phyloP scores from a whole-genome alignment of 805 yeast species.

The Pichia phayaonensis region DNA sequence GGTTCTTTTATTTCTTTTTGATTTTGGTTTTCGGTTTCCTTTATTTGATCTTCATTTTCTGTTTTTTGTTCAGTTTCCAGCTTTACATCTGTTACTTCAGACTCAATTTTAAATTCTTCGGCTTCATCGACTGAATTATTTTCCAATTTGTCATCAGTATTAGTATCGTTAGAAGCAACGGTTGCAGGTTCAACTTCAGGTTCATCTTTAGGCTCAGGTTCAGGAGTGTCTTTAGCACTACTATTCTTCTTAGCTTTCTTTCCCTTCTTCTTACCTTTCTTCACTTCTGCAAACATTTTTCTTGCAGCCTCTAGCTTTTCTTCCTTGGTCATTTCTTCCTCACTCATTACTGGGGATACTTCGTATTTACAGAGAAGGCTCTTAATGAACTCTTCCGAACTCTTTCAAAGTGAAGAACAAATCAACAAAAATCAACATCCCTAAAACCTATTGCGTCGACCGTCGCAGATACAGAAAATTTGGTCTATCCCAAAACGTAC shows the following conservation, averaged over 20 bases:
- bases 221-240: constrained; percentile 7
- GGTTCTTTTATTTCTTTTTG: constrained; percentile 1
- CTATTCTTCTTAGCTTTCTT: constrained; percentile 15
- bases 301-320: constrained; percentile 30
- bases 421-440: background rate
- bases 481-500: background rate
- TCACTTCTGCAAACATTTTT: constrained; percentile 29
- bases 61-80: background rate
- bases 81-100: background rate
- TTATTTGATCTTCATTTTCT: background rate
- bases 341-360: constrained; percentile 8
- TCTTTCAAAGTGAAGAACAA: too few species aligned
- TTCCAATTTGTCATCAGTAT: constrained; percentile 4
- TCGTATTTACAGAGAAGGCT: too few species aligned
- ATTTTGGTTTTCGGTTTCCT: background rate
- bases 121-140: constrained; percentile 3
- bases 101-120: background rate
- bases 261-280: constrained; percentile 25
- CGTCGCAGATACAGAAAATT: background rate
- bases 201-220: too few species aligned
- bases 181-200: constrained; percentile 1
- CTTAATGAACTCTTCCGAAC: too few species aligned
- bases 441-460: background rate
- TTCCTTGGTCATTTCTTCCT: constrained; percentile 26
- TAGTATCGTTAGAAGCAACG: background rate